Evolutionary conservation across 805 yeast genomes (phyloP).

Genomic region (Nakazawaea anatomiae): DNA sequence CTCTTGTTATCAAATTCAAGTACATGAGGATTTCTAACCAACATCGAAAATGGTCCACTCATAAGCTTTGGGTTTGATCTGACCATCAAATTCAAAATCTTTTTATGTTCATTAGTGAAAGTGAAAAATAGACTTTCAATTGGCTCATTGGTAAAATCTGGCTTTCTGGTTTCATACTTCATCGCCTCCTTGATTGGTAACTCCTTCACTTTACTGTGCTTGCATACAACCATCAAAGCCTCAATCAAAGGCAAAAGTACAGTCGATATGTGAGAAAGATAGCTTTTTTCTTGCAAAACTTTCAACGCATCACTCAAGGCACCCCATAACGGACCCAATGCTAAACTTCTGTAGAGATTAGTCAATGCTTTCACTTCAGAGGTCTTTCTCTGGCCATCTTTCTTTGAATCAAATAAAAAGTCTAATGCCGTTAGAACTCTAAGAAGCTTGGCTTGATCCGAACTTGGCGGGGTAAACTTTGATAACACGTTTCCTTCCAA

Average conservation of each 20-base stretch:
- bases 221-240: constrained; percentile 93
- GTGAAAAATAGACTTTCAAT: constrained; percentile 75
- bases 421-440: constrained; percentile 85
- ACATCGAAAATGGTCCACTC: constrained; percentile 92
- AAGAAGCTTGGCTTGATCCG: constrained; percentile 85
- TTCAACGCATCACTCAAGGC: constrained; percentile 70
- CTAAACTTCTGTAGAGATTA: constrained; percentile 56
- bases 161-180: constrained; percentile 56
- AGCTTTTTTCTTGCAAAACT: constrained; percentile 52
- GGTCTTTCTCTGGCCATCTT: constrained; percentile 12
- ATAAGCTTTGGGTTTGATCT: constrained; percentile 84
- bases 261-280: constrained; percentile 63
- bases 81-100: constrained; percentile 86
- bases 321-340: constrained; percentile 79
- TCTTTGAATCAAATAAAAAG: constrained; percentile 55
- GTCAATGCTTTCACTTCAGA: constrained; percentile 45
- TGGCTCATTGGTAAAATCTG: constrained; percentile 69
- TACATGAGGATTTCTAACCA: constrained; percentile 82
- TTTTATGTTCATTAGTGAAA: constrained; percentile 84
- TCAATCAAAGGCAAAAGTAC: constrained; percentile 83
- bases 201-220: constrained; percentile 65
- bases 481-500: constrained; percentile 50
- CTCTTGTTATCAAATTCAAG: constrained; percentile 93
- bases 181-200: constrained; percentile 46
- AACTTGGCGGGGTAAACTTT: constrained; percentile 70